Conservation (phyloP, 768 basidiomycete genomes). For the Lactarius deliciosus region DNA sequence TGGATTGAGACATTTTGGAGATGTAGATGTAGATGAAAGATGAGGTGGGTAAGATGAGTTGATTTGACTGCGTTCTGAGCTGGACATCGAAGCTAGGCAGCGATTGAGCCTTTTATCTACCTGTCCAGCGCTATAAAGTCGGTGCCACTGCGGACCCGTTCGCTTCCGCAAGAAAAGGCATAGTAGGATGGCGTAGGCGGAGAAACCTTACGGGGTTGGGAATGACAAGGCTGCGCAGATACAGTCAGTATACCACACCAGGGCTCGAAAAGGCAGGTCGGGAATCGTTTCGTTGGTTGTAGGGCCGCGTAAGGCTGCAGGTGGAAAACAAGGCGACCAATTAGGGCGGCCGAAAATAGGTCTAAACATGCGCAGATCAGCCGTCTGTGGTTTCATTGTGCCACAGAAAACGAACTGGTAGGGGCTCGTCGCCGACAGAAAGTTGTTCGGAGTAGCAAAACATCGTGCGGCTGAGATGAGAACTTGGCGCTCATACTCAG, state of each 20-base stretch:
- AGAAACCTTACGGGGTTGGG: no score
- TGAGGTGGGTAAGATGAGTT: neutral
- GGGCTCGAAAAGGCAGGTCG: neutral
- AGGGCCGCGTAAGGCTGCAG: neutral
- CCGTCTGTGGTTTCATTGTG: neutral
- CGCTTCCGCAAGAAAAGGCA: neutral
- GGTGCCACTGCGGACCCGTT: neutral
- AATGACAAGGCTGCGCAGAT: neutral
- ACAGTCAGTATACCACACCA: neutral
- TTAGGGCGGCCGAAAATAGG: neutral
- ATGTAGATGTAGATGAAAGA: neutral
- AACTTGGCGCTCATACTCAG: neutral
- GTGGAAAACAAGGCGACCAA: neutral
- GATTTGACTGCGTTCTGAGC: neutral
- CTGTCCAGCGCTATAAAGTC: neutral
- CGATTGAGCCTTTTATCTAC: neutral
- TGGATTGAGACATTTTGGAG: conserved; percentile 1
- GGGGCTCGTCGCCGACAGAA: neutral
- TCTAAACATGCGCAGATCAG: neutral
- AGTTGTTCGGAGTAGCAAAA: neutral
- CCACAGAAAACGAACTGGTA: neutral
- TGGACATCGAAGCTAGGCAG: neutral
- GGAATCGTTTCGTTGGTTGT: neutral
- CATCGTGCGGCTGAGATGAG: neutral
- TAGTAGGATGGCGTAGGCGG: neutral